These are phyloP conservation scores for Rhytidiadelphus loreus DNA, from an alignment of 225 moss, liverwort and hornwort species.

Conservation along the genomic window DNA sequence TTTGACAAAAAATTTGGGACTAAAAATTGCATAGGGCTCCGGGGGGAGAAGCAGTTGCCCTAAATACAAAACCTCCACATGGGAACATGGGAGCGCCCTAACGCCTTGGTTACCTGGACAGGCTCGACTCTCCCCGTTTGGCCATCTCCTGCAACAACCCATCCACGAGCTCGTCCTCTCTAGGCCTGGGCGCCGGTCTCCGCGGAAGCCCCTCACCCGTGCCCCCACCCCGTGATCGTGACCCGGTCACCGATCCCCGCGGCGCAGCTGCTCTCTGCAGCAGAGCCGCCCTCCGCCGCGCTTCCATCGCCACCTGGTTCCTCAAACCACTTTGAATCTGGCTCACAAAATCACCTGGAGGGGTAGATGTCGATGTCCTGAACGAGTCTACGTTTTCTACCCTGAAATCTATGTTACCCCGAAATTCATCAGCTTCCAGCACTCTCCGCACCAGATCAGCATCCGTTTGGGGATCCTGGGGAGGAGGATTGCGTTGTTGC, in stretches of 20 bases:
- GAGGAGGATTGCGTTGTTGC: not conserved
- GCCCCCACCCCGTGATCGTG: not conserved
- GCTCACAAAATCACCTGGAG: not conserved
- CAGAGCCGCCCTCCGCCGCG: not conserved
- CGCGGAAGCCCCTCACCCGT: not conserved
- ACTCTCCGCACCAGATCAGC: constrained; percentile 9
- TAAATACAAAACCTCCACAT: not conserved
- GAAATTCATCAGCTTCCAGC: not conserved
- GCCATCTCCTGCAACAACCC: constrained; percentile 23
- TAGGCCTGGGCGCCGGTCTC: not conserved
- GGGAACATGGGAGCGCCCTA: not conserved
- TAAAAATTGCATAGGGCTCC: not conserved
- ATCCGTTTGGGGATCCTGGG: not conserved
- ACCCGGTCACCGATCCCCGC: not conserved
- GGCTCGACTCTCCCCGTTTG: not conserved
- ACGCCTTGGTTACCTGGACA: not conserved
- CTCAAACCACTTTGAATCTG: constrained; percentile 12
- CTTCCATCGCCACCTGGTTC: constrained; percentile 2
- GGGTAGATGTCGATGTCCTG: not conserved
- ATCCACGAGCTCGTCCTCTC: constrained; percentile 11
- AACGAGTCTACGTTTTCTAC: not conserved
- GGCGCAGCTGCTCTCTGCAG: not conserved
- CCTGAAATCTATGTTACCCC: not conserved
- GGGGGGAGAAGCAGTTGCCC: not conserved
- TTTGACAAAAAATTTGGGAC: not conserved